Evolutionary conservation across 305 asterid genomes (phyloP), one percentile per base, ranked within the genome.

Genomic region (Fraxinus xanthoxyloides): DNA sequence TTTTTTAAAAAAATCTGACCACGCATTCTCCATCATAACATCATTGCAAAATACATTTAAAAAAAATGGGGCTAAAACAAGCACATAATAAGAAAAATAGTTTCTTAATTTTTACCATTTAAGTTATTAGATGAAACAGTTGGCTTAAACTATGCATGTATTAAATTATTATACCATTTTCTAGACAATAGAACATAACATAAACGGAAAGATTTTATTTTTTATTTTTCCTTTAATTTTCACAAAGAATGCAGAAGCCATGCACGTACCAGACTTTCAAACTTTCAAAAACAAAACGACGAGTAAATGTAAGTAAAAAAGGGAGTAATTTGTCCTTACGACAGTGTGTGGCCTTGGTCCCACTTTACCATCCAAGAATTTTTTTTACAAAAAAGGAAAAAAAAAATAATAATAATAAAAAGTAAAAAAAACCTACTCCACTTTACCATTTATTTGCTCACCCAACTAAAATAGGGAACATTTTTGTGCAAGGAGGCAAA

Each of bases 291-390:
- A 80, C 86, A 82, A 90, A 88, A 85, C 83, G 93, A 89, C 92
- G 90, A 89, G 73, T 30, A 86, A 80, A 84, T 77, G 79, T 83
- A 59, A 86, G 86, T 81, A 85, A 90, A 85, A 92, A 90, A 91
- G 89, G 89, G 10, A 87, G 81, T 83, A 88, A 82, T 89, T 91
- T 91, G 92, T 87, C 94, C 92, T 89, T 75, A 81, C 78, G 83
- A 85, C 80, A 85, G 77, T 74, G 28, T 40, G 69, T 79, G 81
- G 28, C 79, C 73, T 61, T 9, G 38, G 86, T 84, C 84, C 86
- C 63, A 79, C 81, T 59, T 59, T 26, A 21, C 12, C 2, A 59
- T 19, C 12, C 30, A 59, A 59, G 12, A 59, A 54, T 21, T 5
- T 59, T 59, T 19, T 59, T 59, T n/a, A 4, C 56, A 34, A 34